These are phyloP conservation scores for Tremellales sp. DNA, from an alignment of 1,284 basidiomycete species.

Conservation along the genomic window DNA sequence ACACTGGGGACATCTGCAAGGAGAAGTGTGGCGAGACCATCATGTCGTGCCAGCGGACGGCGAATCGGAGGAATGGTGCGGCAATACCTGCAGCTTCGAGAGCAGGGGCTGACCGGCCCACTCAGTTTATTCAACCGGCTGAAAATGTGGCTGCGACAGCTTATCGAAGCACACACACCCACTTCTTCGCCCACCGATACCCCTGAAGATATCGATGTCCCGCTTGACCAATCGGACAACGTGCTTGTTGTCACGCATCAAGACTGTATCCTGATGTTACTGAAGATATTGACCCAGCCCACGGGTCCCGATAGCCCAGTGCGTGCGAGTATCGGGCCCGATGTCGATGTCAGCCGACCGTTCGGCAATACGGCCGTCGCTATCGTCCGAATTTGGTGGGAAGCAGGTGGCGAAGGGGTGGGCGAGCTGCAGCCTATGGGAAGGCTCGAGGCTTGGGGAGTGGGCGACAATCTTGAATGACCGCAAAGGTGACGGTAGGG, in stretches of 20 bases:
- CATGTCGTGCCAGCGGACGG: not conserved
- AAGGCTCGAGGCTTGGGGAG: slow-evolving; percentile 17
- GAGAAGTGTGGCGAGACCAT: not conserved
- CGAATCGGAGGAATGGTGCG: not conserved
- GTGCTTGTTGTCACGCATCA: slow-evolving; percentile 16
- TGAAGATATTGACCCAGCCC: not conserved
- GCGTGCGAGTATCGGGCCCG: too few relatives aligned
- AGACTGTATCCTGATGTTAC: slow-evolving; percentile 12
- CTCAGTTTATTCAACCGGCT: slow-evolving; percentile 1
- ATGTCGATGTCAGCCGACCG: too few relatives aligned
- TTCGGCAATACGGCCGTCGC: slow-evolving; percentile 16
- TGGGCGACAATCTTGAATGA: slow-evolving; percentile 13
- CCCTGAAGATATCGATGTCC: slow-evolving; percentile 1
- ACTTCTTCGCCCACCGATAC: slow-evolving; percentile 5
- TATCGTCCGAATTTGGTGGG: slow-evolving; percentile 20
- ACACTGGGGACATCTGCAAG: not conserved
- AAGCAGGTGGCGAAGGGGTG: slow-evolving; percentile 1
- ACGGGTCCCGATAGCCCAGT: not conserved
- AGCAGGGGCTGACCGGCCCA: too few relatives aligned
- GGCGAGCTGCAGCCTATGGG: slow-evolving; percentile 7
- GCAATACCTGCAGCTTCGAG: not conserved
- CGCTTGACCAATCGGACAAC: slow-evolving; percentile 4
- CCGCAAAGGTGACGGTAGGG: too few relatives aligned
- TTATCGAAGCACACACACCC: slow-evolving; percentile 13
- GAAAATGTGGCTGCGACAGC: slow-evolving; percentile 7